These are phyloP conservation scores for Talaromyces proteolyticus DNA, from an alignment of 495 filamentous ascomycete genomes.

Conservation along the genomic window DNA sequence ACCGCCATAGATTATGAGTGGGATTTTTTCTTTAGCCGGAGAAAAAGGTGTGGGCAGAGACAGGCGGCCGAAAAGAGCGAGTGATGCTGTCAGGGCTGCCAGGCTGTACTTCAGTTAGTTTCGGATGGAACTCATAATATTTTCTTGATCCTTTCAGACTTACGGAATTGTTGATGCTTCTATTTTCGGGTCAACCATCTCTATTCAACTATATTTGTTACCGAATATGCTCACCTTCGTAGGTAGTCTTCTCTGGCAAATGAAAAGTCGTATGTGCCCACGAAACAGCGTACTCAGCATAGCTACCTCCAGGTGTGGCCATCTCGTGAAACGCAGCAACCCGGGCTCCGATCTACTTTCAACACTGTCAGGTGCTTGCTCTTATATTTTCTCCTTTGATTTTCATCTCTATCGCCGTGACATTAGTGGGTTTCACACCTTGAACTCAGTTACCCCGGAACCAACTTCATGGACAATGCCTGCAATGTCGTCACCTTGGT, in stretches of 20 bases:
- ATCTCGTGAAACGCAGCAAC: constrained; percentile 68
- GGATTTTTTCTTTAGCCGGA: constrained; percentile 33
- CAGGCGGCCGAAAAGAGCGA: constrained; percentile 55
- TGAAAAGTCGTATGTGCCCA: constrained; percentile 64
- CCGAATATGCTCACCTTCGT: constrained; percentile 47
- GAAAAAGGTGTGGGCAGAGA: constrained; percentile 61
- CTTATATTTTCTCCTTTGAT: neutral
- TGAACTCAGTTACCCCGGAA: constrained; percentile 53
- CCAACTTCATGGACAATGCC: constrained; percentile 57
- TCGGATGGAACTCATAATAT: neutral
- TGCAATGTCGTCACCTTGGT: constrained; percentile 64
- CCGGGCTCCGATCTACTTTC: constrained; percentile 50
- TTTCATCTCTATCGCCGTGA: neutral
- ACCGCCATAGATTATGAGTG: constrained; percentile 62
- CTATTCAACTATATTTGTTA: neutral
- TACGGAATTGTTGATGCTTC: constrained; percentile 63
- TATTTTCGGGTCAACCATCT: neutral
- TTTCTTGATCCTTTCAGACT: neutral
- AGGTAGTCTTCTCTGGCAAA: constrained; percentile 54
- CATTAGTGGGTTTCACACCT: constrained; percentile 12
- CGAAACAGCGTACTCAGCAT: constrained; percentile 67
- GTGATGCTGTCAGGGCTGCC: constrained; percentile 66
- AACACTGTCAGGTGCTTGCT: neutral
- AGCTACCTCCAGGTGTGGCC: constrained; percentile 49
- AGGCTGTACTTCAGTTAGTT: constrained; percentile 20